Evolutionary conservation across 1,139 yeast genomes (phyloP).

Genomic region (Wickerhamomyces sp.): DNA sequence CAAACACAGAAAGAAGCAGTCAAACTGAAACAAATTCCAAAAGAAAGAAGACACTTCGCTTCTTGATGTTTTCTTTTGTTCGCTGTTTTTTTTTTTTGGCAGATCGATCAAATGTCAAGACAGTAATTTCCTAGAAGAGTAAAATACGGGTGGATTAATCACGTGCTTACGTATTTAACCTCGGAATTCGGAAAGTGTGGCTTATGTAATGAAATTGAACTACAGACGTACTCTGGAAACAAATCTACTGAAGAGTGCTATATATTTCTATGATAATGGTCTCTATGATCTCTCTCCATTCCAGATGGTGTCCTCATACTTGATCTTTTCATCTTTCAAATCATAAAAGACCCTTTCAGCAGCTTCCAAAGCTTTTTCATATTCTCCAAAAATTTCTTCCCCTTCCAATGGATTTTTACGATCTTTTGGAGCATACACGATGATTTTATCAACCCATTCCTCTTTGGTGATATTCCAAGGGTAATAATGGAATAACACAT

Average conservation of each 20-base stretch:
- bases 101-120: neutral
- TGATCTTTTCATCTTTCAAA: constrained; percentile 11
- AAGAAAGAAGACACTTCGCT: no score
- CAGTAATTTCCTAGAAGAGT: neutral
- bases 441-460: constrained; percentile 25
- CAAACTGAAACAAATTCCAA: no score
- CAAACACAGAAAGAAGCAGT: no score
- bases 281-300: neutral
- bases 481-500: constrained; percentile 29
- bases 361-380: constrained; percentile 16
- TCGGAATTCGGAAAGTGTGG: neutral
- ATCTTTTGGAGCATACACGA: constrained; percentile 25
- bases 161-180: neutral
- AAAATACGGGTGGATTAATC: neutral
- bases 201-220: no score
- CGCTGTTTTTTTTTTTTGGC: neutral
- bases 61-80: no score
- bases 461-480: constrained; percentile 23
- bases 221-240: no score
- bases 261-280: no score
- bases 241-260: no score
- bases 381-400: constrained; percentile 19
- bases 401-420: constrained; percentile 27
- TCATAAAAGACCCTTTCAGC: constrained; percentile 24
- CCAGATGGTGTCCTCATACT: constrained; percentile 1